Conservation (phyloP, 2,329 filamentous ascomycete genomes). For the Stemphylium beticola region DNA sequence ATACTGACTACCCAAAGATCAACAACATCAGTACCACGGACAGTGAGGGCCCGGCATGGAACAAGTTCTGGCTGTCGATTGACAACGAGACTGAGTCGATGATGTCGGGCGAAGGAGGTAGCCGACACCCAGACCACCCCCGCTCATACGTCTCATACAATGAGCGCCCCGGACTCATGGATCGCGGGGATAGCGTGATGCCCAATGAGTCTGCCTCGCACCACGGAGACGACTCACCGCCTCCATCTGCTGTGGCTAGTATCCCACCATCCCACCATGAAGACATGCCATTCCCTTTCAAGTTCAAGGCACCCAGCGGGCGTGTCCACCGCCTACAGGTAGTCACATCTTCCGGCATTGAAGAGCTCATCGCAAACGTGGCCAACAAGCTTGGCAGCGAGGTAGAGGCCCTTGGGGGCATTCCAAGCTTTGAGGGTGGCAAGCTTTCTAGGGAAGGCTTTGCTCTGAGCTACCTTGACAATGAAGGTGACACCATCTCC, state of each 20-base stretch:
- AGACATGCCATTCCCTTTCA: conserved; percentile 91
- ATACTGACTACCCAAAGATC: conserved; percentile 55
- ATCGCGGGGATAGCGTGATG: conserved; percentile 82
- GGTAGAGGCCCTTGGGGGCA: conserved; percentile 81
- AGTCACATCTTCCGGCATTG: conserved; percentile 77
- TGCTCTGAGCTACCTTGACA: conserved; percentile 93
- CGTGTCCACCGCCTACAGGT: conserved; percentile 93
- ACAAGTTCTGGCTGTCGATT: conserved; percentile 98
- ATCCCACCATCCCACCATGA: conserved; percentile 61
- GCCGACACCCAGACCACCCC: conserved; percentile 66
- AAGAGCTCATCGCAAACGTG: conserved; percentile 77
- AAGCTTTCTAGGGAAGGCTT: conserved; percentile 79
- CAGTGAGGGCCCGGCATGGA: conserved; percentile 96
- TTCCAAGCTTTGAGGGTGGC: conserved; percentile 78
- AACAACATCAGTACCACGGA: conserved; percentile 92
- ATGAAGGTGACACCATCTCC: conserved; percentile 94
- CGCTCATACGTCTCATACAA: conserved; percentile 86
- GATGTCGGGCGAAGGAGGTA: conserved; percentile 88
- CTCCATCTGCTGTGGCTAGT: conserved; percentile 68
- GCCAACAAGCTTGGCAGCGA: conserved; percentile 84
- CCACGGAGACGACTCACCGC: conserved; percentile 77
- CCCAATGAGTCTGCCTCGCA: conserved; percentile 96
- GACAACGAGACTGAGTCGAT: conserved; percentile 95
- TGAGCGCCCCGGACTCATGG: conserved; percentile 62
- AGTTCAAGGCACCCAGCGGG: conserved; percentile 96